Evolutionary conservation across 2,329 filamentous ascomycete species (phyloP).

Genomic region (Rugonectria rugulosa): DNA sequence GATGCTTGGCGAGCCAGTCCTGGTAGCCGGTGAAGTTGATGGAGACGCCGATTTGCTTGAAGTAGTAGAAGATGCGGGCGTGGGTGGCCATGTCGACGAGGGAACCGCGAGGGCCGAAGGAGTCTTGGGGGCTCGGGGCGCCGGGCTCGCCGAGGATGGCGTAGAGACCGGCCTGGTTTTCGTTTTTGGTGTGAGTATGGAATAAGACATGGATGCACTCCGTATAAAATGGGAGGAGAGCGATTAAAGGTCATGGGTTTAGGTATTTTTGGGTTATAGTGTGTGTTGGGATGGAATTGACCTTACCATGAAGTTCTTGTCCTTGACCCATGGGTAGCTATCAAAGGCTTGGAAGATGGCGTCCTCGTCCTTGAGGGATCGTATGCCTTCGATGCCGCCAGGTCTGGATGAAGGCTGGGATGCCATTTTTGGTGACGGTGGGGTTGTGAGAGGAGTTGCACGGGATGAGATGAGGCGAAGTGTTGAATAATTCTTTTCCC

Average conservation of each 20-base stretch:
- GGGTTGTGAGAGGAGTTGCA: background rate
- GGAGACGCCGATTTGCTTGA: slow-evolving; percentile 55
- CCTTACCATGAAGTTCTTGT: slow-evolving; percentile 70
- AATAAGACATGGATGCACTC: background rate
- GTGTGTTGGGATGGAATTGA: background rate
- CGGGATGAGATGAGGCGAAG: background rate
- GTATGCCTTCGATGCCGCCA: slow-evolving; percentile 47
- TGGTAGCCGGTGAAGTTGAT: slow-evolving; percentile 76
- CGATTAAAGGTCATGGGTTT: too few relatives aligned
- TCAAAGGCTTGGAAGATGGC: slow-evolving; percentile 68
- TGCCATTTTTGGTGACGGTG: background rate
- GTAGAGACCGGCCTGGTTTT: slow-evolving; percentile 65
- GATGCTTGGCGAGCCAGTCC: slow-evolving; percentile 60
- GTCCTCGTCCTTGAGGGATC: slow-evolving; percentile 48
- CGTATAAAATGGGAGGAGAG: background rate
- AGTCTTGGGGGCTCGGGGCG: slow-evolving; percentile 51
- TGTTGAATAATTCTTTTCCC: too few relatives aligned
- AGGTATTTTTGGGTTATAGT: too few relatives aligned
- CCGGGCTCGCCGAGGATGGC: slow-evolving; percentile 68
- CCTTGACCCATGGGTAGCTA: slow-evolving; percentile 71
- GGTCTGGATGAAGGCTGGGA: slow-evolving; percentile 32
- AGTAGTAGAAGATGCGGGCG: slow-evolving; percentile 74
- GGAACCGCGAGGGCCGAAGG: too few relatives aligned
- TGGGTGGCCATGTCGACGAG: slow-evolving; percentile 67
- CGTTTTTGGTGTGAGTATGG: background rate